phyloP scores from a whole-genome alignment of 371 early-diverging fungal species.

The Lichtheimia ornata region DNA sequence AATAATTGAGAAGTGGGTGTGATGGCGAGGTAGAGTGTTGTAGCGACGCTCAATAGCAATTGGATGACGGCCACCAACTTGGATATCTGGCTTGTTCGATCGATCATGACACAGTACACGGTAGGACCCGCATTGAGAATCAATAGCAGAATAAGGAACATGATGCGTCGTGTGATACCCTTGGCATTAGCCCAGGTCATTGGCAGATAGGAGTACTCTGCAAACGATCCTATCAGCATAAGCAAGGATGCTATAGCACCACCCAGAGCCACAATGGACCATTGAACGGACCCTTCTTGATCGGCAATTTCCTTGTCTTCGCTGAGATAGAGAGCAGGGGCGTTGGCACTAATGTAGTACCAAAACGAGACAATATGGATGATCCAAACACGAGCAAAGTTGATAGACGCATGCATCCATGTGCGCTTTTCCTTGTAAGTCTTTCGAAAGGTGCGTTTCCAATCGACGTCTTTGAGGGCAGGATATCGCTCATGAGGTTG shows the following conservation, averaged over 20 bases:
- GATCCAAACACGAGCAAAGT: conserved; percentile 88
- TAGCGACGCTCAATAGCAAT: conserved; percentile 65
- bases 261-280: conserved; percentile 75
- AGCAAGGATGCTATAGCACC: conserved; percentile 74
- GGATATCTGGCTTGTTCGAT: conserved; percentile 48
- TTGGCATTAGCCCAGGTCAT: conserved; percentile 61
- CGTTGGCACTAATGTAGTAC: conserved; percentile 79
- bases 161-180: conserved; percentile 61
- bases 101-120: conserved; percentile 59
- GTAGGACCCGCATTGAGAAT: conserved; percentile 71
- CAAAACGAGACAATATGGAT: conserved; percentile 83
- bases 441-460: conserved; percentile 75
- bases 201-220: conserved; percentile 75
- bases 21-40: conserved; percentile 68
- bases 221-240: conserved; percentile 66
- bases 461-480: conserved; percentile 67
- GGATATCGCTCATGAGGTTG: conserved; percentile 69
- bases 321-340: conserved; percentile 66
- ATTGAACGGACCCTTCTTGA: conserved; percentile 54
- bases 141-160: conserved; percentile 63
- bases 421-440: conserved; percentile 89
- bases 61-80: conserved; percentile 68
- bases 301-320: conserved; percentile 40
- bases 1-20: conserved; percentile 73
- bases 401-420: conserved; percentile 83